Conservation (phyloP, 345 rosid species). For the Populus davidiana region DNA sequence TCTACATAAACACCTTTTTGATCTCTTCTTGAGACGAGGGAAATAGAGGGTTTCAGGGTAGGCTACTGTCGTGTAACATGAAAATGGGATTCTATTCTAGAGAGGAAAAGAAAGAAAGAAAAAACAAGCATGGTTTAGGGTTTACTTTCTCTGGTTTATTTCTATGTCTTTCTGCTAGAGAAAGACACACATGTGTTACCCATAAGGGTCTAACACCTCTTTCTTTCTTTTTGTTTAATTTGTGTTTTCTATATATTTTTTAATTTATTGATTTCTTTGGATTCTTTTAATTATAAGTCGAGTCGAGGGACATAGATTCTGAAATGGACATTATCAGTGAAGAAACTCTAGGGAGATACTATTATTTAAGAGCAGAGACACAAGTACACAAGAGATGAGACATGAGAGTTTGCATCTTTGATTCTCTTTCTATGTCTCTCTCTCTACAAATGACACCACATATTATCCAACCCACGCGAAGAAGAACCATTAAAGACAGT, state of each 20-base stretch:
- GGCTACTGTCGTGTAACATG: slow-evolving; percentile 3
- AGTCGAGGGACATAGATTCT: slow-evolving; percentile 39
- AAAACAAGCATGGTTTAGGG: slow-evolving; percentile 27
- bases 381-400: slow-evolving; percentile 39
- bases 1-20: neutral
- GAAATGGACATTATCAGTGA: slow-evolving; percentile 28
- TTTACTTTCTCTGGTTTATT: slow-evolving; percentile 12
- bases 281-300: slow-evolving; percentile 9
- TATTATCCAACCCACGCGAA: slow-evolving; percentile 27
- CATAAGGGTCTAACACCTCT: neutral
- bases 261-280: slow-evolving; percentile 10
- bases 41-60: slow-evolving; percentile 6
- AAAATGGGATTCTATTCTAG: neutral
- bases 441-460: slow-evolving; percentile 1
- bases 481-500: slow-evolving; percentile 20
- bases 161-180: slow-evolving; percentile 11
- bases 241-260: neutral
- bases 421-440: slow-evolving; percentile 13
- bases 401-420: slow-evolving; percentile 51
- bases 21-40: neutral
- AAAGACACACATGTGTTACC: neutral
- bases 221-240: neutral
- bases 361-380: slow-evolving; percentile 22
- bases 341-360: slow-evolving; percentile 11
- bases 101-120: neutral